phyloP scores from a whole-genome alignment of 768 basidiomycete species.

The Leccinellum rugosiceps region DNA sequence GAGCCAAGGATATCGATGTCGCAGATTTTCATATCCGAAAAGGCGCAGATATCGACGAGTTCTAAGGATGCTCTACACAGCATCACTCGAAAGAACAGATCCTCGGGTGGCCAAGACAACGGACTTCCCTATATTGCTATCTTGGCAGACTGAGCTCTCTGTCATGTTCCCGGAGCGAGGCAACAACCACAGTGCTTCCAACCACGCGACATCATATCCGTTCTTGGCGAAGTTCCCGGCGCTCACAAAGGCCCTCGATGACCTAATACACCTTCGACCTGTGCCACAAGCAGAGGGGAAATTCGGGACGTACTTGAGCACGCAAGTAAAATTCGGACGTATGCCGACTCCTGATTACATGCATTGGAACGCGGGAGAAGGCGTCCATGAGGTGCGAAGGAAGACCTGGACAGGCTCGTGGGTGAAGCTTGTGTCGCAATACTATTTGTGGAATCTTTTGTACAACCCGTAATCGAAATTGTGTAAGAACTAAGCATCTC shows the following conservation, averaged over 20 bases:
- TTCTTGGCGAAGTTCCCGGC: constrained; percentile 3
- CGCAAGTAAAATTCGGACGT: constrained; percentile 1
- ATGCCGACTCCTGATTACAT: not conserved
- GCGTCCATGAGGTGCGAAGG: no score
- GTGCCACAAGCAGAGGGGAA: not conserved
- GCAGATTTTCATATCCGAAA: constrained; percentile 20
- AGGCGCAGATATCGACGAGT: not conserved
- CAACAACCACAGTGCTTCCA: no score
- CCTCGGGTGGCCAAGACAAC: not conserved
- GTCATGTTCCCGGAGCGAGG: no score
- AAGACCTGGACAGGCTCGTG: not conserved
- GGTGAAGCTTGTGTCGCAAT: not conserved
- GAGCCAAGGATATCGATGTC: constrained; percentile 5
- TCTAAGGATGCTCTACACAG: not conserved
- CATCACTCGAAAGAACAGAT: not conserved
- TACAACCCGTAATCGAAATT: not conserved
- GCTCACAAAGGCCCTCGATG: not conserved
- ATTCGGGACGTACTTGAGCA: not conserved
- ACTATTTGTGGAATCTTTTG: not conserved
- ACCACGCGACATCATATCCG: no score
- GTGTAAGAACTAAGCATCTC: no score
- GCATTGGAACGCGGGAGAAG: constrained; percentile 6
- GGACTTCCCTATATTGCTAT: constrained; percentile 6
- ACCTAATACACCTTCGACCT: not conserved
- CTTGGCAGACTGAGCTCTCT: no score